Conservation (phyloP, 1,139 yeast genomes). For the Arxiozyma bovina region DNA sequence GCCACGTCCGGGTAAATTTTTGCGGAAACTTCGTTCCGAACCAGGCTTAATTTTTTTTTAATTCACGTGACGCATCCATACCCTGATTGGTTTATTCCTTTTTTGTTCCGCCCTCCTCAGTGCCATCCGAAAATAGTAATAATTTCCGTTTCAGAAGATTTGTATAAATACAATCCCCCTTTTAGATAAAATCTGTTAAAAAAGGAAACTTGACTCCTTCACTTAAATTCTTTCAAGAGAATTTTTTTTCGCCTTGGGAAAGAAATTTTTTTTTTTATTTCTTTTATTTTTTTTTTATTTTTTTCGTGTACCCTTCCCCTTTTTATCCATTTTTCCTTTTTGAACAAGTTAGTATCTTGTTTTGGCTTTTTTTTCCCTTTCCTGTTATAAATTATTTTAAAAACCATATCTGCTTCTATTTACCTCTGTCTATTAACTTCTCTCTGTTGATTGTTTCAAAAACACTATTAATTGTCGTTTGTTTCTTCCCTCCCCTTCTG, state of each 20-base stretch:
- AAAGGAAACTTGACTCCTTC: background rate
- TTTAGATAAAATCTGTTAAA: background rate
- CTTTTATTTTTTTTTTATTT: background rate
- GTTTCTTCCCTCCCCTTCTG: too few species aligned
- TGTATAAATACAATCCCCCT: slow-evolving; percentile 1
- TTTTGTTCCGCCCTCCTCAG: background rate
- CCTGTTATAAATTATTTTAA: background rate
- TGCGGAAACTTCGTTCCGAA: too few species aligned
- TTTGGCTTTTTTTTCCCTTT: background rate
- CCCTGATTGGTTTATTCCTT: background rate
- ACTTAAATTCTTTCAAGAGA: background rate
- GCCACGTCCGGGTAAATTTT: too few species aligned
- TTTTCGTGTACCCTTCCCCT: background rate
- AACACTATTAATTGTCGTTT: background rate
- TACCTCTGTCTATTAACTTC: background rate
- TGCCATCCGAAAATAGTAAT: background rate
- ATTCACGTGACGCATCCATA: background rate
- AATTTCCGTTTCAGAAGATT: slow-evolving; percentile 1
- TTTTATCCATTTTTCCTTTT: background rate
- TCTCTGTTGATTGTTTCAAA: background rate
- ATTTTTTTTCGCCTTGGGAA: background rate
- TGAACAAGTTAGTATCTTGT: background rate
- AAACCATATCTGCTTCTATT: too few species aligned
- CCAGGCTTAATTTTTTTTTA: too few species aligned
- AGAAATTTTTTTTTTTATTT: background rate